Evolutionary conservation across 2,329 filamentous ascomycete species (phyloP).

Genomic region (Pseudogymnoascus sp.): DNA sequence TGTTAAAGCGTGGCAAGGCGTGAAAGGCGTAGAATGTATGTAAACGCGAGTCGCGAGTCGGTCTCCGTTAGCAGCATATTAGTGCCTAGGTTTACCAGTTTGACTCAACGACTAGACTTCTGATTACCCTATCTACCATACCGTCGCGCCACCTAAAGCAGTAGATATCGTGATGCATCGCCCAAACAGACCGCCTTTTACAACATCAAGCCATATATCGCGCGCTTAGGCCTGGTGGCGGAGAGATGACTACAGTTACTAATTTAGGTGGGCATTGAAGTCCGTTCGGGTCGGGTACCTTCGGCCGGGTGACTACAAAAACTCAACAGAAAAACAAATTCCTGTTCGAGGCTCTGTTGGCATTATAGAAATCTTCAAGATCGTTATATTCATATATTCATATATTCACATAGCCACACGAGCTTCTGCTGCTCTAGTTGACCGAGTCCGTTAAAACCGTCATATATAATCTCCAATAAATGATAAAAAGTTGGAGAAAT

Average conservation of each 20-base stretch:
- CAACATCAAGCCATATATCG: neutral
- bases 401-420: neutral
- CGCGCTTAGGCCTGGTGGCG: neutral
- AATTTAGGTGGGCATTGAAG: neutral
- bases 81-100: too few species aligned
- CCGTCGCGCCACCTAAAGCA: neutral
- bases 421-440: neutral
- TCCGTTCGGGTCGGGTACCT: neutral
- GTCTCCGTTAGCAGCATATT: neutral
- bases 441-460: neutral
- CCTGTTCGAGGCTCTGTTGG: neutral
- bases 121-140: neutral
- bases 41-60: neutral
- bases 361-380: neutral
- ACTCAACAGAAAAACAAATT: constrained; percentile 6
- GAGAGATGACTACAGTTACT: neutral
- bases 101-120: neutral
- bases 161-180: too few species aligned
- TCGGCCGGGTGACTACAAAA: neutral
- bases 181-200: neutral
- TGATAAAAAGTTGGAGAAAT: constrained; percentile 2
- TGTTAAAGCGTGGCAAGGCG: neutral
- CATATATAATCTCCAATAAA: constrained; percentile 5
- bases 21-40: neutral
- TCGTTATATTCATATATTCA: neutral